phyloP scores from a whole-genome alignment of 352 stramenopile genomes.

The Elongisporangium prolatum region DNA sequence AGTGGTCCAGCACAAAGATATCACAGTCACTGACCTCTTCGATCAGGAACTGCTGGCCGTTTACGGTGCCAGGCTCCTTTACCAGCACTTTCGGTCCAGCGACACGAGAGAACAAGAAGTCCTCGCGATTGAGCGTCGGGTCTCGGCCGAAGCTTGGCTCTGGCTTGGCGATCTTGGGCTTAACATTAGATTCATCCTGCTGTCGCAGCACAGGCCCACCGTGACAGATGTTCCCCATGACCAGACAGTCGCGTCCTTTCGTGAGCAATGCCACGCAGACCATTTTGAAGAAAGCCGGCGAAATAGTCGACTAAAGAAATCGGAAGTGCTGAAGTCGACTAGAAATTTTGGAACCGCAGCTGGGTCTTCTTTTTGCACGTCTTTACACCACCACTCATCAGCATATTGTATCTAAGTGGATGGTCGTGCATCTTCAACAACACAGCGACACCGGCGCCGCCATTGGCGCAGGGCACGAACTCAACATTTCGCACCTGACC shows the following conservation, averaged over 20 bases:
- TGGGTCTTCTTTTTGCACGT: not conserved
- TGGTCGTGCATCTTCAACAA: not conserved
- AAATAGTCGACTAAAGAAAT: not conserved
- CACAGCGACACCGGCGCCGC: not conserved
- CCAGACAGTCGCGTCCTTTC: not conserved
- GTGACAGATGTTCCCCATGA: slow-evolving; percentile 65
- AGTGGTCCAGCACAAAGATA: slow-evolving; percentile 75
- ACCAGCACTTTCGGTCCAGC: slow-evolving; percentile 31
- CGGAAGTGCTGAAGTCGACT: not conserved
- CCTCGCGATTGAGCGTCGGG: slow-evolving; percentile 57
- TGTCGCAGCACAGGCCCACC: slow-evolving; percentile 17
- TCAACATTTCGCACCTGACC: not conserved
- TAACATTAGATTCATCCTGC: slow-evolving; percentile 1
- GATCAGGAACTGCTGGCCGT: slow-evolving; percentile 78
- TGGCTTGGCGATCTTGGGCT: slow-evolving; percentile 1
- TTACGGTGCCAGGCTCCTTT: slow-evolving; percentile 58
- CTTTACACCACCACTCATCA: not conserved
- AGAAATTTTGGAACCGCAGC: not conserved
- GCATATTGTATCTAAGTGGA: too few species aligned
- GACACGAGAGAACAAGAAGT: slow-evolving; percentile 61
- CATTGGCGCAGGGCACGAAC: not conserved
- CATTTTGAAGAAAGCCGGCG: not conserved
- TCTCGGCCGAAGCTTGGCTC: slow-evolving; percentile 51
- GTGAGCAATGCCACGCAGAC: not conserved
- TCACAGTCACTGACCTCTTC: slow-evolving; percentile 69